These are phyloP conservation scores for Eudorina sp. DNA, from an alignment of 139 green algal species.

Conservation along the genomic window DNA sequence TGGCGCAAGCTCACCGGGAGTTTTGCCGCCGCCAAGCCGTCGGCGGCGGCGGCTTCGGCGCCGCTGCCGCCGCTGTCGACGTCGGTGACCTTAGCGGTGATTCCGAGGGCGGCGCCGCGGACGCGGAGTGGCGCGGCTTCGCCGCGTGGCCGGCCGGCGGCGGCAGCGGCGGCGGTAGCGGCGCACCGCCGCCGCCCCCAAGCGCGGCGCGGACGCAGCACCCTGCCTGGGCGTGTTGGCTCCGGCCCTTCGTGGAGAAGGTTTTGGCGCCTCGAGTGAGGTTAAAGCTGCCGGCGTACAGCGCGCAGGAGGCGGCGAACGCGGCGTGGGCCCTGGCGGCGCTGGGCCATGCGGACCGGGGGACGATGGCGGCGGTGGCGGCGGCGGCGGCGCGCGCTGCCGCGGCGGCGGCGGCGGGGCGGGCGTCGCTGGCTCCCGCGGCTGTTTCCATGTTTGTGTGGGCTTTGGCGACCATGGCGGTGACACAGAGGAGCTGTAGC, in stretches of 20 bases:
- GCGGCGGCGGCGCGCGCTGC: neutral
- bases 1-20: conserved; percentile 22
- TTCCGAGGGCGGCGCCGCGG: neutral
- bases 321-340: conserved; percentile 29
- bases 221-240: neutral
- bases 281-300: neutral
- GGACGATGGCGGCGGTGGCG: conserved; percentile 19
- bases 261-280: neutral
- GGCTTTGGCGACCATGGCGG: conserved; percentile 8
- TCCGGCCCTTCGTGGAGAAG: neutral
- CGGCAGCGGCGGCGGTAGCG: neutral
- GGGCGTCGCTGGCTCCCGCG: neutral
- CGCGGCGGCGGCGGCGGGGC: neutral
- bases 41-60: neutral
- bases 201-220: neutral
- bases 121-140: neutral
- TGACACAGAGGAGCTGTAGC: neutral
- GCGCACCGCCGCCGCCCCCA: neutral
- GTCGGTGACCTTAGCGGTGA: neutral
- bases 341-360: neutral
- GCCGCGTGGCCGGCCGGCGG: neutral
- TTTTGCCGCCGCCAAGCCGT: neutral
- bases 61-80: neutral
- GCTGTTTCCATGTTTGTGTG: conserved; percentile 32
- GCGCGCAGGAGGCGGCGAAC: conserved; percentile 14